Evolutionary conservation across 23 red algal genomes (phyloP), one percentile per base, ranked within the genome.

Genomic region (Gracilaria vermiculophylla): DNA sequence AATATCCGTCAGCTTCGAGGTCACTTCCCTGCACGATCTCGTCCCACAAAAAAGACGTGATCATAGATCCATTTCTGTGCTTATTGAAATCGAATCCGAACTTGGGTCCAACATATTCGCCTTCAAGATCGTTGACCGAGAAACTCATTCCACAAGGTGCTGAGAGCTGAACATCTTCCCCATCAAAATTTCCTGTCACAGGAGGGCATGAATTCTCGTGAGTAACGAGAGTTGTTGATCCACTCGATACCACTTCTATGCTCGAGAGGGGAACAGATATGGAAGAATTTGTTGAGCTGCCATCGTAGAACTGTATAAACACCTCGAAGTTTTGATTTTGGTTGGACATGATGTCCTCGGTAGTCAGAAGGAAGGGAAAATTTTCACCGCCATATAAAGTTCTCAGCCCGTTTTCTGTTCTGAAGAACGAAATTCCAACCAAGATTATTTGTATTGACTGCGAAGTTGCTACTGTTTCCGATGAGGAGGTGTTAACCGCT

Each of bases 241-340:
- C 47, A 23, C 47, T 69, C 3, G 39, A 37, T 35, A 39, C 17
- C 14, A 91, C 57, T 56, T 54, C 24, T 47, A 80, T 51, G 20
- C 21, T 53, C 11, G 47, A 53, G 35, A 75, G 62, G n/a, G 75
- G 53, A 73, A 73, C 76, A 12, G 76, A 29, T 43, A 80, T 44
- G 3, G 72, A 71, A 41, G 60, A 55, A 32, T 73, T 91, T 7
- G 87, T 81, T 69, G 55, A 71, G 53, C 53, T 69, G 25, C 87
- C 87, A 71, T 91, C 77, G 45, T 71, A 67, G 62, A 80, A 91
- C 76, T 91, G 87, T 50, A 91, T 78, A 41, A 79, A 89, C 24
- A 77, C 85, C 12, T 37, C 76, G 9, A 89, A 72, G 45, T 64
- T 70, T 27, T 75, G 44, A 39, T 53, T 23, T 55, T 47, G 47